A percentile compares a stretch with the other conserved stretches of the same genome.
Evolutionary conservation across 1,284 basidiomycete species (phyloP).

Genomic region (Trametes sp.): DNA sequence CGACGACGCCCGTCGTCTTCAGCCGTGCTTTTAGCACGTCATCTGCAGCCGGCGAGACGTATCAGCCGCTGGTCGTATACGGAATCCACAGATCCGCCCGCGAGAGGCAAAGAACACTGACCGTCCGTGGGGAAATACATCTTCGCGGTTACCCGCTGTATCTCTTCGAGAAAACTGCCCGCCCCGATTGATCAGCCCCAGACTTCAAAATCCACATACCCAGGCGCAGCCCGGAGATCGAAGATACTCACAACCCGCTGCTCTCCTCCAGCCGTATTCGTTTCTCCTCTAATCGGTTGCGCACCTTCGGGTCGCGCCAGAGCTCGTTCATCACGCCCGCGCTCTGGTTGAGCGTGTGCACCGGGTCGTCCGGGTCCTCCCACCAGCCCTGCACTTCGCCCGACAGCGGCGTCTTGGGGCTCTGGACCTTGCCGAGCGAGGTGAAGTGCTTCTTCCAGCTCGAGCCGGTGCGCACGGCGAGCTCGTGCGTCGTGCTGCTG

Average conservation of each 20-base stretch:
- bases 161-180: conserved; percentile 78
- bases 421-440: conserved; percentile 61
- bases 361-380: conserved; percentile 83
- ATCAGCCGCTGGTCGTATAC: not conserved
- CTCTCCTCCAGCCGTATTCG: conserved; percentile 77
- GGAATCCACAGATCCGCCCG: not conserved
- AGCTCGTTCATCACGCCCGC: conserved; percentile 70
- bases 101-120: conserved; percentile 45
- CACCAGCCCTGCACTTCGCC: conserved; percentile 82
- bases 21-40: conserved; percentile 78
- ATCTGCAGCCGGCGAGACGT: conserved; percentile 48
- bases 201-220: not conserved
- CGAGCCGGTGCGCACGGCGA: conserved; percentile 65
- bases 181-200: conserved; percentile 21
- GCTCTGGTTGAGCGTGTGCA: conserved; percentile 70
- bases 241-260: conserved; percentile 76
- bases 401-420: conserved; percentile 68
- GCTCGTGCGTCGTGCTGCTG: conserved; percentile 44
- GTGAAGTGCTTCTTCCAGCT: conserved; percentile 80
- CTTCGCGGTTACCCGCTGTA: conserved; percentile 77
- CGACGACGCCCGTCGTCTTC: conserved; percentile 80
- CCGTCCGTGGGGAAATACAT: conserved; percentile 83
- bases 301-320: conserved; percentile 74
- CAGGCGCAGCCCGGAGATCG: not conserved
- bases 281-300: conserved; percentile 65